These are phyloP conservation scores for Clohesyomyces aquaticus DNA, from an alignment of 495 filamentous ascomycete species.

Conservation along the genomic window DNA sequence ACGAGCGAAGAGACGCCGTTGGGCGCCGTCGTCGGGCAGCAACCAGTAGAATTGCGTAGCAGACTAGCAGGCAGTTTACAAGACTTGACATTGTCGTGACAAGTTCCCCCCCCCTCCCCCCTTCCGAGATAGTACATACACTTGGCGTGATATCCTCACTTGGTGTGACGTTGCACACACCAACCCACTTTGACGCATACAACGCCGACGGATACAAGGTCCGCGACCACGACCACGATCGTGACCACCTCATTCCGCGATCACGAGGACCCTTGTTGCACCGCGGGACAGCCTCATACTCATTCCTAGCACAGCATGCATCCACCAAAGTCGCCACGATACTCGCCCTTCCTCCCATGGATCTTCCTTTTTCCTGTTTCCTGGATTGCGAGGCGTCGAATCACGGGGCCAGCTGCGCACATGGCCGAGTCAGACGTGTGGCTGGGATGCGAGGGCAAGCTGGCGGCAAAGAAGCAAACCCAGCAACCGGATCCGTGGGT, in stretches of 20 bases:
- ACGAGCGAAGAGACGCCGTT: neutral
- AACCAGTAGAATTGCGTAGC: too few species aligned
- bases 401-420: slow-evolving; percentile 1
- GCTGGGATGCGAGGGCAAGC: neutral
- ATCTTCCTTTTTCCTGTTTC: neutral
- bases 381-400: slow-evolving; percentile 12
- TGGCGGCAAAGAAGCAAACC: slow-evolving; percentile 20
- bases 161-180: neutral
- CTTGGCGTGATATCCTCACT: neutral
- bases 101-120: neutral
- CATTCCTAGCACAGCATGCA: too few species aligned
- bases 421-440: neutral
- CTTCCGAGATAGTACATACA: too few species aligned
- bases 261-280: neutral
- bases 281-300: slow-evolving; percentile 11
- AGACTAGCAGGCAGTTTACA: neutral
- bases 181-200: too few species aligned
- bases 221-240: neutral
- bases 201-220: too few species aligned
- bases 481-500: slow-evolving; percentile 26
- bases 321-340: slow-evolving; percentile 1
- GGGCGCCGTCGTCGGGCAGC: slow-evolving; percentile 19
- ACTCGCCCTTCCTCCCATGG: neutral
- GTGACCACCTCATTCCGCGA: neutral
- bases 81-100: neutral